Percentiles rank a stretch among this genome's conserved stretches.
Conservation (phyloP, 768 basidiomycete species). For the Pleurotus tuber-regium region DNA sequence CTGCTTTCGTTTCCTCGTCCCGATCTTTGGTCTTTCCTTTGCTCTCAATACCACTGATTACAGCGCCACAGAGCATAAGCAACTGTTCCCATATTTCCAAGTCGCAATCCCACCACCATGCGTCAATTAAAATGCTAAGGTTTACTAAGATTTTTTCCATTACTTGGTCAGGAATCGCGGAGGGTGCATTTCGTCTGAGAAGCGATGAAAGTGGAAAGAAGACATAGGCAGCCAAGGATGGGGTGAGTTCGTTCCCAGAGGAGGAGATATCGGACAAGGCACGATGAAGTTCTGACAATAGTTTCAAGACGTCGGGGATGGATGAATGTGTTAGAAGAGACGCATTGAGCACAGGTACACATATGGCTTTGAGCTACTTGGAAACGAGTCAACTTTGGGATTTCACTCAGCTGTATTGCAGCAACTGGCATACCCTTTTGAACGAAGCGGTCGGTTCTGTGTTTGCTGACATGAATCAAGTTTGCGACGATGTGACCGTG, state of each 20-base stretch:
- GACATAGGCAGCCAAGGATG: slow-evolving; percentile 73
- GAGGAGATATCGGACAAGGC: slow-evolving; percentile 43
- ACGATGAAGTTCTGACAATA: slow-evolving; percentile 53
- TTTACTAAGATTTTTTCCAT: slow-evolving; percentile 69
- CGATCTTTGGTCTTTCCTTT: slow-evolving; percentile 73
- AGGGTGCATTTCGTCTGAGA: slow-evolving; percentile 69
- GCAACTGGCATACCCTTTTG: slow-evolving; percentile 5
- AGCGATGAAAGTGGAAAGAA: slow-evolving; percentile 88
- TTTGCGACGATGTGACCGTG: neutral
- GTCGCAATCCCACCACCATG: slow-evolving; percentile 89
- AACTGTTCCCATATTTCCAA: slow-evolving; percentile 78
- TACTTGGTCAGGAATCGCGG: slow-evolving; percentile 73
- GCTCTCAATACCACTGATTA: slow-evolving; percentile 61
- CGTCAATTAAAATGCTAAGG: slow-evolving; percentile 55
- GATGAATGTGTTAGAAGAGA: slow-evolving; percentile 60
- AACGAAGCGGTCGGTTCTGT: neutral
- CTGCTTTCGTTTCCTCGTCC: slow-evolving; percentile 80
- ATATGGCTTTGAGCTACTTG: slow-evolving; percentile 61
- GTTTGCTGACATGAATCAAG: neutral
- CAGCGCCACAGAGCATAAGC: slow-evolving; percentile 70
- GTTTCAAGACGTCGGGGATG: slow-evolving; percentile 41
- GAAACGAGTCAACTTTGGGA: neutral
- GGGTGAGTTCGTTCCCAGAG: slow-evolving; percentile 38
- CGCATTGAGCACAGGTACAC: slow-evolving; percentile 77
- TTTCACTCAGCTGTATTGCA: neutral